A percentile compares a stretch with the other conserved stretches of the same genome.
phyloP scores from a whole-genome alignment of 768 basidiomycete genomes.

The Auricularia heimuer region DNA sequence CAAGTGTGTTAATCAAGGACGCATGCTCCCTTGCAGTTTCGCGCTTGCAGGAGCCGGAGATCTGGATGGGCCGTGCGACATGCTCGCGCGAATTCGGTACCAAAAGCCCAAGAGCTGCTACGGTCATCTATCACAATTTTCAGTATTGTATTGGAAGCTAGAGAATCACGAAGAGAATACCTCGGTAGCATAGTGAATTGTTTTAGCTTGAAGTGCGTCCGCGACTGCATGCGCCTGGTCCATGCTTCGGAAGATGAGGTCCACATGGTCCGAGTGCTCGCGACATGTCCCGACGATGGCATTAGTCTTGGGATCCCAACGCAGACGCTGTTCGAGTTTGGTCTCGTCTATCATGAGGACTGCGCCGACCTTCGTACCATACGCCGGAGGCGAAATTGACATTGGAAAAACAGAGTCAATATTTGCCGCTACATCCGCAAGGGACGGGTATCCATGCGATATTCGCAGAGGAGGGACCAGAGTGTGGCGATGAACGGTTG shows the following conservation, averaged over 20 bases:
- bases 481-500: background rate
- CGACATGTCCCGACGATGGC: constrained; percentile 16
- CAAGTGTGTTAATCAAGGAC: constrained; percentile 12
- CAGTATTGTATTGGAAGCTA: background rate
- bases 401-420: background rate
- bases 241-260: constrained; percentile 11
- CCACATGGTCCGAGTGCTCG: constrained; percentile 11
- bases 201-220: constrained; percentile 6
- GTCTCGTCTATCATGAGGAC: constrained; percentile 18
- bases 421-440: background rate
- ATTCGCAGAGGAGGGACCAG: background rate
- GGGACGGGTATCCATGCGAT: background rate
- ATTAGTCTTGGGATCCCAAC: constrained; percentile 17
- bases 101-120: constrained; percentile 17
- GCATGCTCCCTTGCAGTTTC: constrained; percentile 16
- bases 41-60: constrained; percentile 21
- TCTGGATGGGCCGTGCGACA: constrained; percentile 14
- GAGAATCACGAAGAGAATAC: constrained; percentile 4
- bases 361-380: background rate
- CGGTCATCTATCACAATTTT: constrained; percentile 14
- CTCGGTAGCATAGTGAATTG: constrained; percentile 7
- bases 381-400: background rate
- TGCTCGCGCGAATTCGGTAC: constrained; percentile 15
- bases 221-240: constrained; percentile 5
- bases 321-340: constrained; percentile 11